A percentile compares a stretch with the other conserved stretches of the same genome.
These are phyloP conservation scores for Hypseocharis bilobata DNA, from an alignment of 441 rosid genomes.

Conservation along the genomic window DNA sequence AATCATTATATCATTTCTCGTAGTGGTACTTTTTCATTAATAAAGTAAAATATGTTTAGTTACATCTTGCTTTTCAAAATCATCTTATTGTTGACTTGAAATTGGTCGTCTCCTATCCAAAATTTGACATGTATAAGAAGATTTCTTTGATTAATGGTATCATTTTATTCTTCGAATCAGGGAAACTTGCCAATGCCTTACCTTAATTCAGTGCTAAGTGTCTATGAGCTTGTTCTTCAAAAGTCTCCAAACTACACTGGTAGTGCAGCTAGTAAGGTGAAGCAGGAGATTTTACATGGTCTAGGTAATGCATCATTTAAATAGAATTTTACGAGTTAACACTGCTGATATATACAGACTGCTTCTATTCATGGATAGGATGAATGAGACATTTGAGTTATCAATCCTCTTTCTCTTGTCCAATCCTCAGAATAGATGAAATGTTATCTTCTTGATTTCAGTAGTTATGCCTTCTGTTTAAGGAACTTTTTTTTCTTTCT, in stretches of 20 bases:
- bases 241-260: slow-evolving; percentile 52
- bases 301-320: slow-evolving; percentile 50
- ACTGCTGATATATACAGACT: background rate
- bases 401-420: too few relatives aligned
- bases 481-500: background rate
- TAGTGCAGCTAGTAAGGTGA: slow-evolving; percentile 63
- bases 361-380: background rate
- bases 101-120: slow-evolving; percentile 8
- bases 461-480: slow-evolving; percentile 5
- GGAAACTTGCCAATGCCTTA: slow-evolving; percentile 77
- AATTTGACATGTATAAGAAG: background rate
- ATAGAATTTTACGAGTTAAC: background rate
- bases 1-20: slow-evolving; percentile 20
- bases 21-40: slow-evolving; percentile 4
- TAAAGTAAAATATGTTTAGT: background rate
- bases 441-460: background rate
- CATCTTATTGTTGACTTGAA: background rate
- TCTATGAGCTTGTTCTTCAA: slow-evolving; percentile 69
- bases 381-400: background rate
- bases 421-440: too few relatives aligned
- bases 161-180: slow-evolving; percentile 33
- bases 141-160: slow-evolving; percentile 2
- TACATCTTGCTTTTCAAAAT: background rate
- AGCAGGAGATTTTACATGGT: slow-evolving; percentile 84
- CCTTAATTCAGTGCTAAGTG: slow-evolving; percentile 68